Evolutionary conservation across 1,284 basidiomycete species (phyloP).

Genomic region (Cerioporus squamosus): DNA sequence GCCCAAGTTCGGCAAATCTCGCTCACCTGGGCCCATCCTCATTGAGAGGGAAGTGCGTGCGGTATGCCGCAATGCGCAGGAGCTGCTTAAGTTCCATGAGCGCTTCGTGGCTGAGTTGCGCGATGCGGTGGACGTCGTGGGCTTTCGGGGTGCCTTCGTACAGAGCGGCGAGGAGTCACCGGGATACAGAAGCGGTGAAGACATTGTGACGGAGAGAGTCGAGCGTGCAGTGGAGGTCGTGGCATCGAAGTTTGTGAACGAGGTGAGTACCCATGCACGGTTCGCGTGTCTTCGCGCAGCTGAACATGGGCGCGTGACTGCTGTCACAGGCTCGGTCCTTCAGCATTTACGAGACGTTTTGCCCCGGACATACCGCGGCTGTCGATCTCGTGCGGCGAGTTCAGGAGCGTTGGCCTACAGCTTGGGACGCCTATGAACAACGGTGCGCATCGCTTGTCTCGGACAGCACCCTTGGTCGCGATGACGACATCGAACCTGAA

Average conservation of each 20-base stretch:
- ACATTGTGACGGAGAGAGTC: constrained; percentile 17
- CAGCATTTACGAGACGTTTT: constrained; percentile 81
- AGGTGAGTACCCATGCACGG: constrained; percentile 27
- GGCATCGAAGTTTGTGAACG: constrained; percentile 28
- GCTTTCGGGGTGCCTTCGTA: constrained; percentile 33
- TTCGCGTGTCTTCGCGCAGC: constrained; percentile 6
- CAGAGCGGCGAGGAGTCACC: constrained; percentile 9
- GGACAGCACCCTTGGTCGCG: constrained; percentile 16
- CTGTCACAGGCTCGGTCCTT: constrained; percentile 72
- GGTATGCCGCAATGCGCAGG: constrained; percentile 74
- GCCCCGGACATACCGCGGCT: constrained; percentile 83
- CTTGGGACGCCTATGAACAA: constrained; percentile 85
- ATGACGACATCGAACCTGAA: constrained; percentile 7
- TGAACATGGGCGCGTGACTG: neutral
- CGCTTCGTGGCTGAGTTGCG: constrained; percentile 66
- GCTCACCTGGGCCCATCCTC: constrained; percentile 42
- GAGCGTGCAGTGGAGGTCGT: constrained; percentile 32
- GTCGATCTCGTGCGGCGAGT: constrained; percentile 71
- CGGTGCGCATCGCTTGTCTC: constrained; percentile 46
- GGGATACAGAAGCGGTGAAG: constrained; percentile 12
- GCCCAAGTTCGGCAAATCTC: constrained; percentile 40
- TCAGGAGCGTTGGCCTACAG: constrained; percentile 60
- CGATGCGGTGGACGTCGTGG: constrained; percentile 57
- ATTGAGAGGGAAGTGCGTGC: constrained; percentile 56
- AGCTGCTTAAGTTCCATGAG: constrained; percentile 78